A percentile compares a stretch with the other conserved stretches of the same genome.
phyloP scores from a whole-genome alignment of 257 asterid species.

The Salvia rosmarinus region DNA sequence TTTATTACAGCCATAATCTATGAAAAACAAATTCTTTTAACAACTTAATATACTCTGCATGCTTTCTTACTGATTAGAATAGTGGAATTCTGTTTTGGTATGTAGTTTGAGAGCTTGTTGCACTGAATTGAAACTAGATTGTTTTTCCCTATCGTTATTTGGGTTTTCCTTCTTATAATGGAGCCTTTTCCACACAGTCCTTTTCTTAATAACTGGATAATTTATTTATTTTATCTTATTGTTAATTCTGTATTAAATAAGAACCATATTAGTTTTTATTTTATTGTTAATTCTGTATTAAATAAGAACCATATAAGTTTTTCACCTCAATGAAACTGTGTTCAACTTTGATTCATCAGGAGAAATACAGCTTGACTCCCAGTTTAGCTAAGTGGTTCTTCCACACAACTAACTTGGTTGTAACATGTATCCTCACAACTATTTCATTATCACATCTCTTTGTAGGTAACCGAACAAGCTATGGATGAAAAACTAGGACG shows the following conservation, averaged over 20 bases:
- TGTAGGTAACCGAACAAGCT: conserved; percentile 76
- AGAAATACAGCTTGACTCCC: conserved; percentile 6
- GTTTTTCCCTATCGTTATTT: no score
- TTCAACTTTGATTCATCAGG: neutral
- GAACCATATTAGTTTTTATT: no score
- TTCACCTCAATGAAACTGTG: neutral
- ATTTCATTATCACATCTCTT: conserved; percentile 17
- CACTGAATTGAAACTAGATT: neutral
- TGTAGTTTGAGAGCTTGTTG: neutral
- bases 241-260: no score
- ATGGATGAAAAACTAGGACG: conserved; percentile 90
- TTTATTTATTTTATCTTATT: no score
- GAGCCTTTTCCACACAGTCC: no score
- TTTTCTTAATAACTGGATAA: no score
- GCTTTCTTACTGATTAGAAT: neutral
- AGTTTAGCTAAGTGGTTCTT: conserved; percentile 1
- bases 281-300: no score
- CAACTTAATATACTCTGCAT: neutral
- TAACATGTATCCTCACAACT: neutral
- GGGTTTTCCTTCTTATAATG: no score
- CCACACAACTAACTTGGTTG: neutral
- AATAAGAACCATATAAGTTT: neutral
- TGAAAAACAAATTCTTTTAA: neutral
- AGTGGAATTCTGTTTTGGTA: neutral
- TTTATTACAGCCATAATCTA: conserved; percentile 1